Percentiles rank a stretch among this genome's conserved stretches.
phyloP scores from a whole-genome alignment of 208 protist species.

The Wallacemonas sp. region DNA sequence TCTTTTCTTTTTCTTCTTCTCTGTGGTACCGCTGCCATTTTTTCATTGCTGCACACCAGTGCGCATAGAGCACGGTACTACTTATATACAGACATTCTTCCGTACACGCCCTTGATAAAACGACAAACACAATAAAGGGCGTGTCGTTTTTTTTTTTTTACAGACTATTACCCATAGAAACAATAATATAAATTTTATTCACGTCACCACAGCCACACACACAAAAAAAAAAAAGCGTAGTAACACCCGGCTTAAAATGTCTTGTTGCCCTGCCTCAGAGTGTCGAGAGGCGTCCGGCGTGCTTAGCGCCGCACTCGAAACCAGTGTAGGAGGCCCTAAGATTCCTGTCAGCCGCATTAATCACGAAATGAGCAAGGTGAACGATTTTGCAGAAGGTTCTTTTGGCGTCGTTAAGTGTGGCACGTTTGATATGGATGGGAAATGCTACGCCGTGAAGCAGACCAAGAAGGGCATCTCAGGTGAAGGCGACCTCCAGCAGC shows the following conservation, averaged over 20 bases:
- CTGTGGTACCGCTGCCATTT: neutral
- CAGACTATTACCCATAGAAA: too few relatives aligned
- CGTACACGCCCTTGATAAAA: too few relatives aligned
- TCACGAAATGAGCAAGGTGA: slow-evolving; percentile 70
- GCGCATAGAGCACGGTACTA: neutral
- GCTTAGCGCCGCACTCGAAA: slow-evolving; percentile 21
- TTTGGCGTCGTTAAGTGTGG: slow-evolving; percentile 72
- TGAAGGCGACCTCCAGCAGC: slow-evolving; percentile 76
- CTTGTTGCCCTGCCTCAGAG: too few relatives aligned
- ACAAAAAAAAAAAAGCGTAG: neutral
- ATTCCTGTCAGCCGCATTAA: slow-evolving; percentile 66
- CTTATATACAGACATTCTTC: too few relatives aligned
- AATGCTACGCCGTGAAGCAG: slow-evolving; percentile 82
- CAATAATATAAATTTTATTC: neutral
- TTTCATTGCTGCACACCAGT: neutral
- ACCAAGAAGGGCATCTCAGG: slow-evolving; percentile 67
- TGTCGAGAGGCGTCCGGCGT: neutral
- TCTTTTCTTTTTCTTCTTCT: neutral
- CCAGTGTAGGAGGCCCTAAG: slow-evolving; percentile 30
- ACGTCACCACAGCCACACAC: neutral
- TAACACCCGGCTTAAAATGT: neutral
- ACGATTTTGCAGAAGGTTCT: slow-evolving; percentile 63
- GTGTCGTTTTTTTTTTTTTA: too few relatives aligned
- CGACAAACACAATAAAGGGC: too few relatives aligned
- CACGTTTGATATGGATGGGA: slow-evolving; percentile 55